Base-by-base conservation (phyloP, 371 early-diverging fungal genomes). In the Mortierella sp. region DNA sequence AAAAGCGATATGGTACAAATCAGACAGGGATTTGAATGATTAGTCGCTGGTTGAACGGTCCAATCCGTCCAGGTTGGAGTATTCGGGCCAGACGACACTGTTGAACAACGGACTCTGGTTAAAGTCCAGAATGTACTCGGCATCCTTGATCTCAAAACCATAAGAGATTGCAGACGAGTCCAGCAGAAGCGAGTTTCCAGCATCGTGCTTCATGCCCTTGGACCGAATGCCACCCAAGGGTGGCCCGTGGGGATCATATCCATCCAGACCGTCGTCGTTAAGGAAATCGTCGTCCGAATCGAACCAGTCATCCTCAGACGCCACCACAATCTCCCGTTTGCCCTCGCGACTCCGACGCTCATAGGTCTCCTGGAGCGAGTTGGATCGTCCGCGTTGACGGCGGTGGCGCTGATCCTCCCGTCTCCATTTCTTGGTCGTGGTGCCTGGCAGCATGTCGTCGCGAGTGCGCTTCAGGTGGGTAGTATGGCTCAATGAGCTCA, bases 21-120 rank as follows among this genome's bases (percentile, higher is more conserved):
- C 40, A 43, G 24, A 61, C 14, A 61, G 24, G 14, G 22, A n/a
- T 31, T 34, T 61, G 61, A 37, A 61, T 61, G 37, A 61, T 39
- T 61, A 61, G 61, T 61, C 61, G 61, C 22, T 34, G 37, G 61
- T 37, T 6, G 61, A 22, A 61, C 19, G 19, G 14, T 37, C 61
- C 39, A 37, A 39, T 61, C 22, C 61, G 34, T 61, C 37, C 22
- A 61, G 19, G 61, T 61, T 61, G 22, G 74, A 74, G 58, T 67
- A 82, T 58, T 82, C 83, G 24, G 83, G 83, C 83, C 83, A 82
- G n/a, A 76, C 71, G 26, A 82, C 76, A 45, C 68, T 78, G 70
- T 82, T 77, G 73, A 82, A 82, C 48, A 82, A 26, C 14, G 79
- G 76, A 0, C 83, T 69, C 66, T 82, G 79, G 50, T 82, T 68